phyloP scores from a whole-genome alignment of 768 basidiomycete genomes.

The Clathrus columnatus region DNA sequence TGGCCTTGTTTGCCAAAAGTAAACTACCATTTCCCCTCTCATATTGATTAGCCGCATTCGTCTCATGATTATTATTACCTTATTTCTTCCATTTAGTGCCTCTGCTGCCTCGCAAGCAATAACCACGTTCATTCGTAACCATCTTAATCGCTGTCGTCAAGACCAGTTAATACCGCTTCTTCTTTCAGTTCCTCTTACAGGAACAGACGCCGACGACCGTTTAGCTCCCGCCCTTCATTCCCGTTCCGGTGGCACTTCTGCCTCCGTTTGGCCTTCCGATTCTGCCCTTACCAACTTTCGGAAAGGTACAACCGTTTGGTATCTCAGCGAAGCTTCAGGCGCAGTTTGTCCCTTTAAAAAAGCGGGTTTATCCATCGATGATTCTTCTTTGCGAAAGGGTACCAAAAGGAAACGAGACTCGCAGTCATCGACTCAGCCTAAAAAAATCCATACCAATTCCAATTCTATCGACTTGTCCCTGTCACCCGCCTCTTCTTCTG shows the following conservation, averaged over 20 bases:
- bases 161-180: slow-evolving; percentile 56
- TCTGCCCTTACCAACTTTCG: slow-evolving; percentile 56
- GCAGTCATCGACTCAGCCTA: slow-evolving; percentile 7
- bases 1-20: slow-evolving; percentile 74
- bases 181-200: slow-evolving; percentile 62
- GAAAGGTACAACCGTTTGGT: slow-evolving; percentile 75
- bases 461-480: not conserved
- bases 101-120: slow-evolving; percentile 77
- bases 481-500: not conserved
- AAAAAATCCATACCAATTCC: not conserved
- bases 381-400: slow-evolving; percentile 12
- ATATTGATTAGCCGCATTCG: slow-evolving; percentile 9
- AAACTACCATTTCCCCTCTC: slow-evolving; percentile 22
- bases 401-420: slow-evolving; percentile 22
- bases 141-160: slow-evolving; percentile 64
- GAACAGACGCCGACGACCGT: slow-evolving; percentile 64
- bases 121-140: slow-evolving; percentile 71
- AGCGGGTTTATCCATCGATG: slow-evolving; percentile 46
- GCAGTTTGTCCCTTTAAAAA: slow-evolving; percentile 67
- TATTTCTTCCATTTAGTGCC: slow-evolving; percentile 37
- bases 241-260: slow-evolving; percentile 53
- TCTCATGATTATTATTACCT: slow-evolving; percentile 10
- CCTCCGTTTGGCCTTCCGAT: slow-evolving; percentile 26
- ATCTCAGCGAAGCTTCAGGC: slow-evolving; percentile 66
- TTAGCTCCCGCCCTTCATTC: slow-evolving; percentile 65